These are phyloP conservation scores for Phytophthora nicotianae DNA, from an alignment of 352 stramenopile species.

Conservation along the genomic window DNA sequence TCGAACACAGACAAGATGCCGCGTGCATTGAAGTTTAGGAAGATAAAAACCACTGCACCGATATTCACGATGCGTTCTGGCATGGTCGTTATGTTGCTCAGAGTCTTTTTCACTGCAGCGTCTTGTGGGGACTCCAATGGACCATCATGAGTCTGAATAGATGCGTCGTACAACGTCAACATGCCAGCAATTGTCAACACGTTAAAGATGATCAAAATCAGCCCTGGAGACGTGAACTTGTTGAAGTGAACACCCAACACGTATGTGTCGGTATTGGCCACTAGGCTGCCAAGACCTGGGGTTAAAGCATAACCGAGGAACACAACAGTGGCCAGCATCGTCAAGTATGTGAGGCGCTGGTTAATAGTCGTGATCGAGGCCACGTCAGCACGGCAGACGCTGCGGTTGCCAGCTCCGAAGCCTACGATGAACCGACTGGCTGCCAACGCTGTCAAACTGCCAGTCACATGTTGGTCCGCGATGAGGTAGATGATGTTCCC, in stretches of 20 bases:
- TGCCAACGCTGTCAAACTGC: slow-evolving; percentile 55
- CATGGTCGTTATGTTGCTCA: slow-evolving; percentile 51
- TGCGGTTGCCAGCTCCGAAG: slow-evolving; percentile 75
- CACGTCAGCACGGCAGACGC: slow-evolving; percentile 71
- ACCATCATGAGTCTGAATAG: slow-evolving; percentile 50
- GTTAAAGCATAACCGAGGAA: slow-evolving; percentile 76
- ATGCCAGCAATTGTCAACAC: slow-evolving; percentile 60
- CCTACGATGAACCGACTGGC: slow-evolving; percentile 71
- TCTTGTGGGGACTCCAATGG: slow-evolving; percentile 43
- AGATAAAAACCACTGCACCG: slow-evolving; percentile 69
- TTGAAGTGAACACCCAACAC: slow-evolving; percentile 66
- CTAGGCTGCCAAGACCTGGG: slow-evolving; percentile 61
- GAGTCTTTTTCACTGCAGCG: slow-evolving; percentile 35
- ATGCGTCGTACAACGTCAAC: slow-evolving; percentile 61
- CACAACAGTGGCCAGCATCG: slow-evolving; percentile 70
- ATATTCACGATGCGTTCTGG: slow-evolving; percentile 66
- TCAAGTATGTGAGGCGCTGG: slow-evolving; percentile 73
- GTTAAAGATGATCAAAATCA: slow-evolving; percentile 66
- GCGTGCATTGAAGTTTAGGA: slow-evolving; percentile 73
- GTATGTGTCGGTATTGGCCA: slow-evolving; percentile 55
- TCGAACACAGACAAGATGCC: slow-evolving; percentile 81
- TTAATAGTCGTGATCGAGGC: slow-evolving; percentile 68
- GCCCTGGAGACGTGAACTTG: slow-evolving; percentile 64
- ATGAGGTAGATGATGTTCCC: slow-evolving; percentile 75
- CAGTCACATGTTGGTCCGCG: slow-evolving; percentile 60